Conservation (phyloP, 164 flowering plant species). For the Vitis cinerea region DNA sequence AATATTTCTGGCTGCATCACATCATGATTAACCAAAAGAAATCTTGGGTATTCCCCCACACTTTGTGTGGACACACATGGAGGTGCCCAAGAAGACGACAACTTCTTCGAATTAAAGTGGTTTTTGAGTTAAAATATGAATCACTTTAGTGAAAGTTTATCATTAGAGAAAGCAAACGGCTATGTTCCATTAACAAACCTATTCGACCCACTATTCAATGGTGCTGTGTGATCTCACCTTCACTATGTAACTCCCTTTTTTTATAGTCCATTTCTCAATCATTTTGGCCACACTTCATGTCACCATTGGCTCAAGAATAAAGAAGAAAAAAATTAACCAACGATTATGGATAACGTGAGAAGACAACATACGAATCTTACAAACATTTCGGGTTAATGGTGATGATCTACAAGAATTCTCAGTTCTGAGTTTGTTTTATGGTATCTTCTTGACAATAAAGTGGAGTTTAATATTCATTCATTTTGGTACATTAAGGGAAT, state of each 20-base stretch:
- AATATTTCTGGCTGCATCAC: no score
- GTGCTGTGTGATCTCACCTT: constrained; percentile 21
- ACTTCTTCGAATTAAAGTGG: constrained; percentile 9
- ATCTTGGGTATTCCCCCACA: constrained; percentile 6
- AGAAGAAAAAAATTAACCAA: constrained; percentile 1
- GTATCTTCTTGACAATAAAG: no score
- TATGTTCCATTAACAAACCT: neutral
- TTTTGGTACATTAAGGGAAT: no score
- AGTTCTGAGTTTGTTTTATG: no score
- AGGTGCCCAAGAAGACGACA: constrained; percentile 12
- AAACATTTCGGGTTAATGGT: no score
- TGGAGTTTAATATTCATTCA: no score
- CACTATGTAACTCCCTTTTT: constrained; percentile 2
- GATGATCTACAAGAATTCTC: no score
- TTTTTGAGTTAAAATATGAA: neutral
- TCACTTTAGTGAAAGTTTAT: constrained; percentile 3
- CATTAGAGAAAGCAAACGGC: constrained; percentile 6
- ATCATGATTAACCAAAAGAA: constrained; percentile 12
- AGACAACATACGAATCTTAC: no score
- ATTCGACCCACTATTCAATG: constrained; percentile 5
- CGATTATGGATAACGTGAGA: neutral
- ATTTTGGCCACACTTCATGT: constrained; percentile 4
- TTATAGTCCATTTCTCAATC: constrained; percentile 12
- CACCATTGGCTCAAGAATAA: neutral
- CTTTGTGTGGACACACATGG: constrained; percentile 7